Evolutionary conservation across 331 rosid genomes (phyloP), one percentile per base, ranked within the genome.

Genomic region (Arachis monticola): DNA sequence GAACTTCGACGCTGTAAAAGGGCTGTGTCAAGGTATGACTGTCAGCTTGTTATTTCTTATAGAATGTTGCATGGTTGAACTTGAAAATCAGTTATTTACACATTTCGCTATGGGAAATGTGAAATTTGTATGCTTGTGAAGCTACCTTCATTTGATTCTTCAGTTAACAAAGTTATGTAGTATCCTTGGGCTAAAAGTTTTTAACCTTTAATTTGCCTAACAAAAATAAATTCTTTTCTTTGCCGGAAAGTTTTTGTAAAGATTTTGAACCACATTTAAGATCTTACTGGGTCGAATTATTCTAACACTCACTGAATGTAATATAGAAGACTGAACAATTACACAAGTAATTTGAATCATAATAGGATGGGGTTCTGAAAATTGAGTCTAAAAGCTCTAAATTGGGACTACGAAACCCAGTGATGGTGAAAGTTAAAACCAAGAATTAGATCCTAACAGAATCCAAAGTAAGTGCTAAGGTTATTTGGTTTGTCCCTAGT

Each of bases 1-100:
- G 85, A 92, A 92, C 84, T 92, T 92, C 5, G 98, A 92, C 86
- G 98, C 98, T 40, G 97, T 93, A 56, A 90, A 91, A 80, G 98
- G 89, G 80, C 94, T 88, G 81, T 90, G 85, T 50, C 92, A 79
- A 57, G 94, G 98, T 70, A 88, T 68, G 72, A 61, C 67, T 53
- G 48, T 45, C 79, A 52, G 60, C 66, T 70, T 50, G 62, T 63
- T 41, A 67, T 59, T 61, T 22, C 47, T 58, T 52, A 46, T 62
- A 14, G 42, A 66, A 47, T 22, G 64, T 74, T 42, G 6, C 55
- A 11, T 64, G 8, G 56, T 52, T 22, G 27, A 50, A 61, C 45
- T 52, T 22, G 27, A 50, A 61, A 62, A 32, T 35, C 51, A 32
- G 6, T 13, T 48, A 5, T 51, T 32, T 47, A 8, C 14, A 31